Conservation (phyloP, 73 alveolate species). For the Paramecium tetraurelia region DNA sequence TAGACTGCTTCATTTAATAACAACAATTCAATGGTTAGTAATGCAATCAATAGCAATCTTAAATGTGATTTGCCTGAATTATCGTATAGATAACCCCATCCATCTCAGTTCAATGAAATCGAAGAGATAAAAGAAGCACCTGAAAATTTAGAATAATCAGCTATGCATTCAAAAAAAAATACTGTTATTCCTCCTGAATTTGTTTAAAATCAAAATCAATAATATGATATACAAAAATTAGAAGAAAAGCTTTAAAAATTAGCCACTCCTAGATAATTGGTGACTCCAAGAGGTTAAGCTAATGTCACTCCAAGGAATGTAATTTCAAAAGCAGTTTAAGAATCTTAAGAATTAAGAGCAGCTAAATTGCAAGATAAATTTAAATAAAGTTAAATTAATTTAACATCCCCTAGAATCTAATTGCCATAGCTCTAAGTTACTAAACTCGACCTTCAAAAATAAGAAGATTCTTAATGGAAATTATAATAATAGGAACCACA, state of each 20-base stretch:
- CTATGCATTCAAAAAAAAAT: background rate
- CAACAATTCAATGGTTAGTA: background rate
- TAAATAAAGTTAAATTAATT: background rate
- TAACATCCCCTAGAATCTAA: background rate
- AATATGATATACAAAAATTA: background rate
- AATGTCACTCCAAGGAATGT: background rate
- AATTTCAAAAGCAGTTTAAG: background rate
- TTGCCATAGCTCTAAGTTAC: background rate
- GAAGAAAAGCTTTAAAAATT: background rate
- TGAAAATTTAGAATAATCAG: background rate
- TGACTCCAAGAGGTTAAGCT: background rate
- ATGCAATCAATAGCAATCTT: background rate
- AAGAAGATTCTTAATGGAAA: background rate
- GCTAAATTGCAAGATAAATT: background rate
- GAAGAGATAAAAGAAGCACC: background rate
- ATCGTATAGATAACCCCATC: background rate
- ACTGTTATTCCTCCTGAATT: background rate
- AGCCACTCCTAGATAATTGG: constrained; percentile 1
- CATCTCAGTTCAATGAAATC: background rate
- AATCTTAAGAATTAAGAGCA: background rate
- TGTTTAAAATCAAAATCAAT: background rate
- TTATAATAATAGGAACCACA: background rate
- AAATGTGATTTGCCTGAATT: background rate
- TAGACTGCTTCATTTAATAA: background rate
- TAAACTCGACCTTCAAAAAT: background rate